Conservation (phyloP, 1,284 basidiomycete species). For the Heterobasidion parviporum region DNA sequence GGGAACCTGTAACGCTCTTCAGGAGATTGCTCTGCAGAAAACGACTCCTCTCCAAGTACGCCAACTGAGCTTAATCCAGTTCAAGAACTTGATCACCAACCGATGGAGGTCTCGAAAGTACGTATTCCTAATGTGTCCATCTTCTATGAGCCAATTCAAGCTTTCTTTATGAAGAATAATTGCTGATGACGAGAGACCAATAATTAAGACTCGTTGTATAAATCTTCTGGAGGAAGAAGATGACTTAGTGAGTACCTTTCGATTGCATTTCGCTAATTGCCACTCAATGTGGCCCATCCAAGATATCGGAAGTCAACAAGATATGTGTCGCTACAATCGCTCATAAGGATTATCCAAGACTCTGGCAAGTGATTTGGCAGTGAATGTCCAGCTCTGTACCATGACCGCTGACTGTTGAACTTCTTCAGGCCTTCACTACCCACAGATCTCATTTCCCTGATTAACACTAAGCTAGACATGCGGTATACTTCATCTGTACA, state of each 20-base stretch:
- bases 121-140: slow-evolving; percentile 12
- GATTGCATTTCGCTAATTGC: not conserved
- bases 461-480: slow-evolving; percentile 43
- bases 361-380: slow-evolving; percentile 39
- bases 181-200: slow-evolving; percentile 50
- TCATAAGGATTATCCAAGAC: slow-evolving; percentile 59
- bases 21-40: slow-evolving; percentile 58
- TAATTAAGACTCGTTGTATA: slow-evolving; percentile 54
- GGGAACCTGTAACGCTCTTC: slow-evolving; percentile 62
- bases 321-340: slow-evolving; percentile 64
- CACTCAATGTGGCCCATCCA: slow-evolving; percentile 1
- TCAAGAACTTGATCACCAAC: slow-evolving; percentile 62
- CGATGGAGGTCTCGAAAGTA: slow-evolving; percentile 72
- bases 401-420: not conserved
- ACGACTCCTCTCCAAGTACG: slow-evolving; percentile 54
- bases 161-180: slow-evolving; percentile 41
- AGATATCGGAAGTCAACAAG: slow-evolving; percentile 73
- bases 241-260: slow-evolving; percentile 44
- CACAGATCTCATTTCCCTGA: slow-evolving; percentile 43
- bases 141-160: slow-evolving; percentile 2
- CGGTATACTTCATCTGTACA: slow-evolving; percentile 33
- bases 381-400: not conserved
- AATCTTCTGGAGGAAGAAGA: slow-evolving; percentile 64
- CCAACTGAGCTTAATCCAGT: slow-evolving; percentile 73
- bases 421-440: slow-evolving; percentile 53